Evolutionary conservation across 2,329 filamentous ascomycete genomes (phyloP).

Genomic region (Endocalyx cinctus): DNA sequence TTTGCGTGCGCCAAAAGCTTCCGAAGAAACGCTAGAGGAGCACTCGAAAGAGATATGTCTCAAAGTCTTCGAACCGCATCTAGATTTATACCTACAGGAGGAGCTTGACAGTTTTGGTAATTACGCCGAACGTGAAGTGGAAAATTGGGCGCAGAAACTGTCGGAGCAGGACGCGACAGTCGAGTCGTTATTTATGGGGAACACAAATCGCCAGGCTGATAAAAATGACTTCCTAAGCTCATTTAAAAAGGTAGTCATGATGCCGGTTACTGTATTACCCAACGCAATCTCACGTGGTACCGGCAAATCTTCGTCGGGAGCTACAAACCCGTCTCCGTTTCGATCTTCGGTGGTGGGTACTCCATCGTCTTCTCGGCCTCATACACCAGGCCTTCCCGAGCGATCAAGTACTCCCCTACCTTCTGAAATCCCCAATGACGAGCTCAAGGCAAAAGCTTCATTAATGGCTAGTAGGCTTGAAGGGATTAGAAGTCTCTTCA

Average conservation of each 20-base stretch:
- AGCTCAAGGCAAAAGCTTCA: conserved; percentile 94
- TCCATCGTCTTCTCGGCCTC: conserved; percentile 42
- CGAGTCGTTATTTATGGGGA: conserved; percentile 94
- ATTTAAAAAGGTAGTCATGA: conserved; percentile 99
- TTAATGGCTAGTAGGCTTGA: conserved; percentile 93
- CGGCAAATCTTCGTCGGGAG: conserved; percentile 30
- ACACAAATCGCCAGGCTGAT: conserved; percentile 87
- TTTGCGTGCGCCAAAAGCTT: conserved; percentile 62
- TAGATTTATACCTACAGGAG: conserved; percentile 90
- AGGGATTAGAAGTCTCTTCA: conserved; percentile 91
- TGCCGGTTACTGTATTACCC: conserved; percentile 88
- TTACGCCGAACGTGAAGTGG: conserved; percentile 72
- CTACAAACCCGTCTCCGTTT: conserved; percentile 25
- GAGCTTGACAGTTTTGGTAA: conserved; percentile 82
- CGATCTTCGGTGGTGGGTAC: conserved; percentile 25
- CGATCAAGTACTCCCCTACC: conserved; percentile 40
- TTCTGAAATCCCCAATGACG: conserved; percentile 74
- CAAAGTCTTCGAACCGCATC: conserved; percentile 80
- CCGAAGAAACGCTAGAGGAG: conserved; percentile 55
- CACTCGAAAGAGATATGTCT: conserved; percentile 64
- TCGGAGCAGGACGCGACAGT: conserved; percentile 85
- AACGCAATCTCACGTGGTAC: too few species aligned
- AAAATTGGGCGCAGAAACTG: conserved; percentile 84
- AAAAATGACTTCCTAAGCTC: conserved; percentile 95
- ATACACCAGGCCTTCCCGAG: conserved; percentile 44